Base-by-base conservation (phyloP, 23 red algal genomes). In the Rhodosorus marinus region DNA sequence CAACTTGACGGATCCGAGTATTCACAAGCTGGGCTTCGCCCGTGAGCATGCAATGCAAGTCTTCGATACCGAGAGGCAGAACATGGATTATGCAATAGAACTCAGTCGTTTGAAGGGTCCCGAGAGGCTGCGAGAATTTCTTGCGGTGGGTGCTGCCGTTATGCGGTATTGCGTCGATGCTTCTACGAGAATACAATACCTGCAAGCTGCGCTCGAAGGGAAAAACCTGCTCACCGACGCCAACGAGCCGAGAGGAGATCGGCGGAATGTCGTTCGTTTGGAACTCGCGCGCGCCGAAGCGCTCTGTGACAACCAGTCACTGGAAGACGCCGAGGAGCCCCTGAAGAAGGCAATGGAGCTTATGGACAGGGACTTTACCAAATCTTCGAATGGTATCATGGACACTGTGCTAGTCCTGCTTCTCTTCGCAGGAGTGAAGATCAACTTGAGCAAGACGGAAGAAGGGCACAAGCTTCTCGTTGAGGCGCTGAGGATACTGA, bases 131-230 rank as follows among this genome's bases (percentile, higher is more conserved):
- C 23, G 32, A 9, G 32, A 45, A 7, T 82, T 82, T 47, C 68
- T 84, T 24, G 36, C 66, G 29, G 51, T 47, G 0, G 67, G 49
- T 8, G 58, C 79, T 0, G 67, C 57, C 2, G 66, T 84, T 6
- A 84, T 84, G 67, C 66, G 79, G 14, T 84, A 67, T 31, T 84
- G 59, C 8, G 53, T 66, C 32, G 31, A 60, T 0, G 67, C 79
- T 4, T 36, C 24, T 9, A 27, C 32, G n/a, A 46, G 79, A 2
- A 24, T 74, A 5, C 20, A 56, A 15, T 56, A 56, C 52, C 24
- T 56, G 20, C 24, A 24, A 15, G 17, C 20, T 3, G 52, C 24
- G 4, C 19, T 56, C 20, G 47, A 50, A 26, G 47, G 22, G 47
- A 56, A 15, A 43, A 11, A 11, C 11, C 11, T 43, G 38, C 33